Evolutionary conservation across 306 rosid genomes (phyloP).

Genomic region (Prinsepia uniflora): DNA sequence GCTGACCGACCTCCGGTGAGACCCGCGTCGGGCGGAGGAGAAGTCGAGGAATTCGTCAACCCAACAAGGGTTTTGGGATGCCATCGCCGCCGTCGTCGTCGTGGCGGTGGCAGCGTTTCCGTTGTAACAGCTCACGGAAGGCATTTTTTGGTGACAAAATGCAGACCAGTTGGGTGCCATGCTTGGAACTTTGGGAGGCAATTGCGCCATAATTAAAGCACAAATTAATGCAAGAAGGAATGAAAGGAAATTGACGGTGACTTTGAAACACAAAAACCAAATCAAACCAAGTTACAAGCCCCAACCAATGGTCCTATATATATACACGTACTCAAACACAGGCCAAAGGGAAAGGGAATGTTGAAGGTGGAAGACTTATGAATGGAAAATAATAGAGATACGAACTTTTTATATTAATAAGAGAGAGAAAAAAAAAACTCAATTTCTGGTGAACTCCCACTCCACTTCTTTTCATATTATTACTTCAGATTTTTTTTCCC

Average conservation of each 20-base stretch:
- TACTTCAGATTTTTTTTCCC: too few species aligned
- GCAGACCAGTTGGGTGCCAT: conserved; percentile 70
- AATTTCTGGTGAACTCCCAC: too few species aligned
- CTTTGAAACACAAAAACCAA: not conserved
- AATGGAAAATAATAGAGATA: too few species aligned
- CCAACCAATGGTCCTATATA: not conserved
- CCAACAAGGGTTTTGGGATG: conserved; percentile 62
- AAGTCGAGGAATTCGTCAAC: conserved; percentile 86
- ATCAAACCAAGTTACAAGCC: not conserved
- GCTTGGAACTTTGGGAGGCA: conserved; percentile 91
- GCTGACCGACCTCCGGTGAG: conserved; percentile 73
- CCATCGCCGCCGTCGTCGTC: not conserved
- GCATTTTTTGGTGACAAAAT: conserved; percentile 39
- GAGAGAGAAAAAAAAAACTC: too few species aligned
- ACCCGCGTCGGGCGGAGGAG: conserved; percentile 59
- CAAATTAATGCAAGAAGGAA: not conserved
- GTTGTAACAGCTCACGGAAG: conserved; percentile 29
- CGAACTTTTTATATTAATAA: too few species aligned
- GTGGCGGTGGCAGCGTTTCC: not conserved
- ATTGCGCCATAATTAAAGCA: conserved; percentile 60
- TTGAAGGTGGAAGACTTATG: not conserved
- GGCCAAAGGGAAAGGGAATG: not conserved
- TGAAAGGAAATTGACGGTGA: not conserved
- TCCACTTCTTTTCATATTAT: too few species aligned
- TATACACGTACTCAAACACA: not conserved